phyloP scores from a whole-genome alignment of 176 grass and related monocot genomes.

The barley (Hordeum vulgare) region DNA sequence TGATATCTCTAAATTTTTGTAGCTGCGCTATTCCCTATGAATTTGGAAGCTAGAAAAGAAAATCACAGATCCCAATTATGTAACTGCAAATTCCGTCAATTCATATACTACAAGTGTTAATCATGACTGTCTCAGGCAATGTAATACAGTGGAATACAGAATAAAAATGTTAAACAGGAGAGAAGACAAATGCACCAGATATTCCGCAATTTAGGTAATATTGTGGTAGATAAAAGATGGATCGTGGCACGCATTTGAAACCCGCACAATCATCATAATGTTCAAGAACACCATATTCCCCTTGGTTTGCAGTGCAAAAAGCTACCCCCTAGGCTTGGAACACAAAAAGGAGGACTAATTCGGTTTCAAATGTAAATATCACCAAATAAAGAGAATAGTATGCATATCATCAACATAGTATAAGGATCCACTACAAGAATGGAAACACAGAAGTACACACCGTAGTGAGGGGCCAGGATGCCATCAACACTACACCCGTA shows the following conservation, averaged over 20 bases:
- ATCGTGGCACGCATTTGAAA: conserved; percentile 87
- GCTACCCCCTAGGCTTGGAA: too few relatives aligned
- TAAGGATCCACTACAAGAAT: conserved; percentile 75
- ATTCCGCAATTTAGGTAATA: conserved; percentile 8
- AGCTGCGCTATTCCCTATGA: too few relatives aligned
- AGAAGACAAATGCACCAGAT: too few relatives aligned
- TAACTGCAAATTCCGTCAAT: too few relatives aligned
- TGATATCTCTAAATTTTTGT: too few relatives aligned
- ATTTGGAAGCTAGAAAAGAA: too few relatives aligned
- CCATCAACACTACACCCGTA: conserved; percentile 83
- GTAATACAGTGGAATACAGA: too few relatives aligned
- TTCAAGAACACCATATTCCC: conserved; percentile 48
- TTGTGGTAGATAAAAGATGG: conserved; percentile 32
- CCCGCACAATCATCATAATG: conserved; percentile 49
- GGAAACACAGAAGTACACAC: conserved; percentile 51
- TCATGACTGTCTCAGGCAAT: too few relatives aligned
- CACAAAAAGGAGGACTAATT: background rate
- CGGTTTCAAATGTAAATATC: background rate
- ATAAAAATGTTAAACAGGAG: too few relatives aligned
- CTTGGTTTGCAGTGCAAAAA: conserved; percentile 47
- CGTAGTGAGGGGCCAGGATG: conserved; percentile 40
- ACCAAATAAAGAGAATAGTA: background rate
- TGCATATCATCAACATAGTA: conserved; percentile 56
- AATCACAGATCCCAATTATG: too few relatives aligned
- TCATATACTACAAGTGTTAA: too few relatives aligned